phyloP scores from a whole-genome alignment of 371 early-diverging fungal species.

The Mucor velutinosus region DNA sequence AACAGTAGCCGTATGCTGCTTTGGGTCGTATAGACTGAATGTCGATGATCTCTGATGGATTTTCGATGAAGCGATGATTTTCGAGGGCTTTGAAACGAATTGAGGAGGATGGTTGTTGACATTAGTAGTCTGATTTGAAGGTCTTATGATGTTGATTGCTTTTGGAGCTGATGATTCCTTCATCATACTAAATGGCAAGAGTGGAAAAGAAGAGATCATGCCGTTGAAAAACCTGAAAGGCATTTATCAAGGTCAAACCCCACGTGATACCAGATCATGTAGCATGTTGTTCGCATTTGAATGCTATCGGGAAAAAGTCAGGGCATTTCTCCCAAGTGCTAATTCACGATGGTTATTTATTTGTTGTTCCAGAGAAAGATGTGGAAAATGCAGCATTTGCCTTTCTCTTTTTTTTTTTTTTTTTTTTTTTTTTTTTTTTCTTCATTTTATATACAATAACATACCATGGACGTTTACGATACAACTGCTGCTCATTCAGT shows the following conservation, averaged over 20 bases:
- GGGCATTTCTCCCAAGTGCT: neutral
- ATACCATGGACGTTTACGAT: slow-evolving; percentile 14
- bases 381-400: neutral
- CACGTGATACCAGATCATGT: neutral
- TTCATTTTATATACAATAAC: neutral
- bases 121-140: neutral
- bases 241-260: no score
- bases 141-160: slow-evolving; percentile 25
- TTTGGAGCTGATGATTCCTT: slow-evolving; percentile 18
- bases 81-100: neutral
- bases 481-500: slow-evolving; percentile 4
- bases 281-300: neutral
- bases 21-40: slow-evolving; percentile 17
- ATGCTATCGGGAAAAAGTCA: neutral
- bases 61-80: neutral
- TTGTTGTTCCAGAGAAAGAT: neutral
- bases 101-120: neutral
- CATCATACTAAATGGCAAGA: neutral
- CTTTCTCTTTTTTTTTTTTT: neutral
- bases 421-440: neutral
- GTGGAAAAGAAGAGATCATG: neutral
- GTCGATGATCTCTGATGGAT: neutral
- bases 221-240: no score
- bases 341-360: neutral
- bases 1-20: neutral